Conservation (phyloP, 2,329 filamentous ascomycete genomes). For the Periconia macrospinosa region DNA sequence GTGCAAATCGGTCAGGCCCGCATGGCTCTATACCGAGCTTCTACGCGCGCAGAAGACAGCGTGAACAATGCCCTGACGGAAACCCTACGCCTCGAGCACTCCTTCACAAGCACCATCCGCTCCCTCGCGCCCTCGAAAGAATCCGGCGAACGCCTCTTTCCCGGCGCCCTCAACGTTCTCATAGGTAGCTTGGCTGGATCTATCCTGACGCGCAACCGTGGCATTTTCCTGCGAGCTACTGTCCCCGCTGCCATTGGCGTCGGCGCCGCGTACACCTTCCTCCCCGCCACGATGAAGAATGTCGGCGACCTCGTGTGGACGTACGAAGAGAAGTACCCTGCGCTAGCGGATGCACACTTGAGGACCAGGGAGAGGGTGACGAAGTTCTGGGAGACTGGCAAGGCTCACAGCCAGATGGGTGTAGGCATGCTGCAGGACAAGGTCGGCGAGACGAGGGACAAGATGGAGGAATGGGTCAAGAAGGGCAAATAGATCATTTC, state of each 20-base stretch:
- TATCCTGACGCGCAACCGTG: constrained; percentile 87
- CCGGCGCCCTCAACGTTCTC: constrained; percentile 87
- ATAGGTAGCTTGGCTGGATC: constrained; percentile 93
- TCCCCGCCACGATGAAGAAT: constrained; percentile 90
- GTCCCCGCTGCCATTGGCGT: constrained; percentile 80
- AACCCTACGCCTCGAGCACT: constrained; percentile 82
- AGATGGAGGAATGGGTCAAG: constrained; percentile 85
- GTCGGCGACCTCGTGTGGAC: constrained; percentile 83
- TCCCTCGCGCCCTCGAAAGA: constrained; percentile 84
- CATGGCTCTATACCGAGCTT: constrained; percentile 76
- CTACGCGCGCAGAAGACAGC: constrained; percentile 73
- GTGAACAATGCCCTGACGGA: constrained; percentile 81
- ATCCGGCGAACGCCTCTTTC: constrained; percentile 85
- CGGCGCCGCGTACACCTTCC: constrained; percentile 77
- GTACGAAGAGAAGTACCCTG: constrained; percentile 89
- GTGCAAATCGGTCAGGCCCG: constrained; percentile 78
- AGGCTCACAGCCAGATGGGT: constrained; percentile 71
- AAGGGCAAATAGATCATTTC: constrained; percentile 69
- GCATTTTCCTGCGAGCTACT: constrained; percentile 75
- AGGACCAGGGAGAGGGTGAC: constrained; percentile 68
- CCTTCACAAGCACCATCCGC: constrained; percentile 85
- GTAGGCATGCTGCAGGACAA: constrained; percentile 77
- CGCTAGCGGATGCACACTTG: constrained; percentile 78
- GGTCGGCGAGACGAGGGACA: constrained; percentile 73
- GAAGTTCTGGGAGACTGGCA: constrained; percentile 72